A percentile compares a stretch with the other conserved stretches of the same genome.
These are phyloP conservation scores for Chromera velia DNA, from an alignment of 73 alveolate genomes.

Conservation along the genomic window DNA sequence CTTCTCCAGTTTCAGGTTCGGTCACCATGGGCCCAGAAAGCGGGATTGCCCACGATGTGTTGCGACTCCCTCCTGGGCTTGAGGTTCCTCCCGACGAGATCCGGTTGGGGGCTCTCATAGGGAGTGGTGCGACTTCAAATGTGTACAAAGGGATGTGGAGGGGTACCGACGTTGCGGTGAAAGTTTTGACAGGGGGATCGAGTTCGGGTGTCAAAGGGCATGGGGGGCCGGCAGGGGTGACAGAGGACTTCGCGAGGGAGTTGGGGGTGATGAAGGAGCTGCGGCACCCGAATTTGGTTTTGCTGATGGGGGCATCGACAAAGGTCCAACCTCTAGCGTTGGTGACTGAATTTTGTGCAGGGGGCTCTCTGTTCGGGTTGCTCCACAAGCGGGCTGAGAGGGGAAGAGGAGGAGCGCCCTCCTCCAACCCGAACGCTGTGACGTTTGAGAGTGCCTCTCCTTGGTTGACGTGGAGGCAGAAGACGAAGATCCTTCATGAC, in stretches of 20 bases:
- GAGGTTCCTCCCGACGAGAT: neutral
- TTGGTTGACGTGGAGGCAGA: constrained; percentile 52
- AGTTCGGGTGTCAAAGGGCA: too few species aligned
- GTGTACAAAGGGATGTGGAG: neutral
- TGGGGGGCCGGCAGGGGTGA: neutral
- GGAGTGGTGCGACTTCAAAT: neutral
- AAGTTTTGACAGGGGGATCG: neutral
- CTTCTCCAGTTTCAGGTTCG: too few species aligned
- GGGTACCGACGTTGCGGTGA: neutral
- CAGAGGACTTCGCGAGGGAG: neutral
- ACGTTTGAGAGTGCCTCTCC: too few species aligned
- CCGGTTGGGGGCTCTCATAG: neutral
- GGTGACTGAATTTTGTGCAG: constrained; percentile 70
- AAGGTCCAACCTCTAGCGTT: neutral
- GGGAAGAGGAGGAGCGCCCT: too few species aligned
- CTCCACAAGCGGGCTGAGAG: too few species aligned
- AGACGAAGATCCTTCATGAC: constrained; percentile 59
- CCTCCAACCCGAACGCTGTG: constrained; percentile 31
- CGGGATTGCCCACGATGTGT: too few species aligned
- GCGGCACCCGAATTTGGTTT: neutral
- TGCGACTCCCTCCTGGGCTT: too few species aligned
- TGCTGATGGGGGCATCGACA: neutral
- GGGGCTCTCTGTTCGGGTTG: constrained; percentile 67
- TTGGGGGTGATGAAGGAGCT: neutral
- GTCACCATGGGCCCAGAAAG: too few species aligned